phyloP scores from a whole-genome alignment of 2,329 filamentous ascomycete species.

The Penicillium sclerotigenum region DNA sequence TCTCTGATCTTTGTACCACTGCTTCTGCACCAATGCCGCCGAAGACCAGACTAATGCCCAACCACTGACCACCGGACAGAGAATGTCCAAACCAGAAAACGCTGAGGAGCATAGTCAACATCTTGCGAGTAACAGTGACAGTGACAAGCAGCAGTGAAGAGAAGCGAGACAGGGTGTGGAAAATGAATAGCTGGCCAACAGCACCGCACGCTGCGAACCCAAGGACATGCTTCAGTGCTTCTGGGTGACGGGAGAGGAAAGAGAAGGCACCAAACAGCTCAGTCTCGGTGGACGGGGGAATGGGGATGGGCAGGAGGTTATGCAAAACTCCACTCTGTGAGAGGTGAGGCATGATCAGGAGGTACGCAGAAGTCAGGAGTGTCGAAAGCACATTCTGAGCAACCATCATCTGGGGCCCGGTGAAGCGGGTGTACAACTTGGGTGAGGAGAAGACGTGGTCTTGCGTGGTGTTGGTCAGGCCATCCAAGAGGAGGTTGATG shows the following conservation, averaged over 20 bases:
- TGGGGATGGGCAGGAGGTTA: slow-evolving; percentile 64
- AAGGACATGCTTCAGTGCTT: slow-evolving; percentile 81
- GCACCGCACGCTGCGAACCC: slow-evolving; percentile 88
- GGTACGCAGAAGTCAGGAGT: slow-evolving; percentile 69
- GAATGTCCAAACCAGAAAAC: slow-evolving; percentile 92
- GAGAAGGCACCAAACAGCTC: slow-evolving; percentile 76
- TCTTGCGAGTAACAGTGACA: slow-evolving; percentile 95
- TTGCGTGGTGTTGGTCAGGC: slow-evolving; percentile 93
- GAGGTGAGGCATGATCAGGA: slow-evolving; percentile 76
- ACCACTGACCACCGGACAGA: slow-evolving; percentile 84
- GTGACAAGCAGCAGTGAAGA: slow-evolving; percentile 89
- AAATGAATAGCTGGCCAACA: slow-evolving; percentile 94
- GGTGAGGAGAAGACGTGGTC: slow-evolving; percentile 79
- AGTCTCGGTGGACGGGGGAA: slow-evolving; percentile 57
- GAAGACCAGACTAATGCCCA: slow-evolving; percentile 89
- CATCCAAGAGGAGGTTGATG: slow-evolving; percentile 92
- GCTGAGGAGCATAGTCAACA: slow-evolving; percentile 97
- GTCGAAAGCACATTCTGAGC: slow-evolving; percentile 90
- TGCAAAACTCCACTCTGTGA: slow-evolving; percentile 63
- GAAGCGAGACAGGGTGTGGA: slow-evolving; percentile 91
- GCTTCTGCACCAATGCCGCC: slow-evolving; percentile 92
- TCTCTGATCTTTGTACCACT: slow-evolving; percentile 74
- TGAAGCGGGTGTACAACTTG: slow-evolving; percentile 68
- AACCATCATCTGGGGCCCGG: slow-evolving; percentile 98
- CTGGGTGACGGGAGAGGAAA: slow-evolving; percentile 77